Evolutionary conservation across 495 filamentous ascomycete species (phyloP), one percentile per base, ranked within the genome.

Genomic region (Pyrenula massariospora): DNA sequence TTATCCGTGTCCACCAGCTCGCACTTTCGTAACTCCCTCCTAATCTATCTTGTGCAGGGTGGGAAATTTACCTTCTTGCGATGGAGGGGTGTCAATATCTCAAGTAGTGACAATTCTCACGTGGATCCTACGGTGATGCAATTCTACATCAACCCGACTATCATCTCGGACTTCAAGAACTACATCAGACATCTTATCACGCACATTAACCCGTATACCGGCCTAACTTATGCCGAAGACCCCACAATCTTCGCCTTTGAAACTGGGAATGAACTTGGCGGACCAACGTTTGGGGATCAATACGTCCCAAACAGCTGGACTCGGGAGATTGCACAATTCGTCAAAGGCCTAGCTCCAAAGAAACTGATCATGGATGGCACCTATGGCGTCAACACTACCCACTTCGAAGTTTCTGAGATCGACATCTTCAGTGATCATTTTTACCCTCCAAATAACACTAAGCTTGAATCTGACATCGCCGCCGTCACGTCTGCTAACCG

Each of bases 21-120:
- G 22, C 10, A n/a, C n/a, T n/a, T n/a, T n/a, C n/a, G n/a, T n/a
- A n/a, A n/a, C n/a, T n/a, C n/a, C n/a, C n/a, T n/a, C n/a, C n/a
- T n/a, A n/a, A n/a, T n/a, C n/a, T 42, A 42, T 8, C 5, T 15
- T 42, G 5, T 42, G 31, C 77, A 80, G 56, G 77, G 77, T 47
- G 77, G 77, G n/a, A 80, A 79, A 63, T 82, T 75, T 62, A 69
- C 69, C 57, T 82, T 80, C 65, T 69, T 80, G 22, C 71, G 78
- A 24, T 81, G 71, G 69, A 59, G 64, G 22, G 77, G 78, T 15
- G 74, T 77, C 60, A 68, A 79, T 57, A 73, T 80, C 50, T 70
- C 63, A 15, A 42, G 31, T 15, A 42, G 31, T 42, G 31, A 42
- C 31, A 42, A 42, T 15, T 42, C 31, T 42, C 31, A 42, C 15